Base-by-base conservation (phyloP, 225 moss, liverwort and hornwort genomes). In the Polytrichum formosum region DNA sequence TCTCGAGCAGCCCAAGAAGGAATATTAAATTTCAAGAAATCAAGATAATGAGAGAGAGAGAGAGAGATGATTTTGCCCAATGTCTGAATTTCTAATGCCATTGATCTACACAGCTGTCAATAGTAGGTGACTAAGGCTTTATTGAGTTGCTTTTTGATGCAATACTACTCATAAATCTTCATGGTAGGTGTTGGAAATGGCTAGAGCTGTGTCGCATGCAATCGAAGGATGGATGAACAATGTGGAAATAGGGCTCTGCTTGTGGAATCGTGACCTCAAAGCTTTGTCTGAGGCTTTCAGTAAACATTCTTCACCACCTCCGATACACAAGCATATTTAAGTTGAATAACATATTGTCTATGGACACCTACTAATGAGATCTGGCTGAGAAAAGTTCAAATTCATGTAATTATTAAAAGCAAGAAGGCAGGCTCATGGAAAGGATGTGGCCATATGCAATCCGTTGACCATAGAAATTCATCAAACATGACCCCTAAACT, bases 181-280 rank as follows among this genome's bases (percentile, higher is more conserved):
- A 30, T 74, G 75, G 75, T 83, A 78, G 80, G 74, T 75, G 70
- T 74, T 76, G 70, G 75, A 73, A 71, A 68, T 78, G 83, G 80
- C 73, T 80, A 87, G 83, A 77, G 60, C 80, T 78, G 65, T 83
- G 80, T 83, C 86, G 76, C 83, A 73, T 69, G 83, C 83, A 71
- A 78, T 87, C 70, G 76, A 83, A 72, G 80, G 80, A 69, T 87
- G 86, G 86, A 80, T 87, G 75, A 78, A 76, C 28, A 73, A 83
- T 59, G 83, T 81, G 76, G 78, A 87, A 76, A 56, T 83, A 62
- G 87, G 80, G 54, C 74, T 87, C 46, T 83, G 78, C 69, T 78
- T 83, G 16, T 87, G 80, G 87, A 83, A 74, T 58, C 78, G 83
- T 16, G 80, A 83, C 66, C 86, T 86, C 68, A 80, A 83, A 69